phyloP scores from a whole-genome alignment of 305 asterid genomes.

The Fraxinus paxiana region DNA sequence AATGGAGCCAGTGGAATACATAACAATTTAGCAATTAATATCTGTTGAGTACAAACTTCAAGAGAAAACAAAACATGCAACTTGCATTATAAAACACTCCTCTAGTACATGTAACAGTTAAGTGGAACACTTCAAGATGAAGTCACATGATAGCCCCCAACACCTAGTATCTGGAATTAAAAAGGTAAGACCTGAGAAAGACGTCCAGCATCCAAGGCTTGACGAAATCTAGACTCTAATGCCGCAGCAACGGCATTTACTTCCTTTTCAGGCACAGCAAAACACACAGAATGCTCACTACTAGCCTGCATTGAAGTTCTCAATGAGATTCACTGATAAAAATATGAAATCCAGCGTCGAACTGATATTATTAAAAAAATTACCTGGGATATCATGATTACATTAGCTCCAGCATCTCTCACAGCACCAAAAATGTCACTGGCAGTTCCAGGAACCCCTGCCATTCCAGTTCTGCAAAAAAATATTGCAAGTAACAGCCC shows the following conservation, averaged over 20 bases:
- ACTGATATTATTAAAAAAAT: background rate
- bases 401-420: slow-evolving; percentile 92
- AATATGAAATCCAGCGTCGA: background rate
- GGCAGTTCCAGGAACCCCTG: slow-evolving; percentile 98
- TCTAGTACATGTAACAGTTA: background rate
- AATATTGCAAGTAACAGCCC: slow-evolving; percentile 17
- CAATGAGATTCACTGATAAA: slow-evolving; percentile 16
- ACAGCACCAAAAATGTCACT: slow-evolving; percentile 81
- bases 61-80: background rate
- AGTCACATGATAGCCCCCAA: background rate
- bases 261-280: slow-evolving; percentile 96
- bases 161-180: background rate
- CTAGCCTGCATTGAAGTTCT: slow-evolving; percentile 63
- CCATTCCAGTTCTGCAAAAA: slow-evolving; percentile 91
- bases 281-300: slow-evolving; percentile 96
- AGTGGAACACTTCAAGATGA: background rate
- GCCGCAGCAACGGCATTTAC: slow-evolving; percentile 83
- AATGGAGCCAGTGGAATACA: background rate
- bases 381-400: slow-evolving; percentile 96
- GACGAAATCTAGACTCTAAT: slow-evolving; percentile 74
- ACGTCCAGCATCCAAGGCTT: slow-evolving; percentile 89
- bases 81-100: background rate
- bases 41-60: background rate
- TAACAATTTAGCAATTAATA: background rate
- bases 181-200: slow-evolving; percentile 73